These are phyloP conservation scores for Quercus variabilis DNA, from an alignment of 306 rosid genomes.

Conservation along the genomic window DNA sequence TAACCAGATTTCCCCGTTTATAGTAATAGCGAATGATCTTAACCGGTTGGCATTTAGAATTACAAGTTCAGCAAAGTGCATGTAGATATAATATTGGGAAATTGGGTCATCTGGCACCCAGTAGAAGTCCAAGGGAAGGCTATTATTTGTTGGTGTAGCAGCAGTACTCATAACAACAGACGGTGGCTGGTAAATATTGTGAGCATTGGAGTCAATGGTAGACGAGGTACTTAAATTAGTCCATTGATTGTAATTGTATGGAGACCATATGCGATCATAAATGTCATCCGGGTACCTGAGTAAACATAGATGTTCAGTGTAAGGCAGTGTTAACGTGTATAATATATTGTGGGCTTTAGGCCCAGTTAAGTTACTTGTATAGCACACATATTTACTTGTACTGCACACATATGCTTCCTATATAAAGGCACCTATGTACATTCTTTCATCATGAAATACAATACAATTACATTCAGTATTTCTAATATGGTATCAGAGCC, in stretches of 20 bases:
- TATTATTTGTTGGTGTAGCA: background rate
- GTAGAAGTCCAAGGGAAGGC: background rate
- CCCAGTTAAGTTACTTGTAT: too few relatives aligned
- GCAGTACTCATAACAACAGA: constrained; percentile 38
- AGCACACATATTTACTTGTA: too few relatives aligned
- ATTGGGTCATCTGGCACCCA: background rate
- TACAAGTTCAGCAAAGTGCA: background rate
- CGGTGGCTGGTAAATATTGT: background rate
- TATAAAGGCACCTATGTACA: too few relatives aligned
- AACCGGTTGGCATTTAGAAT: constrained; percentile 19
- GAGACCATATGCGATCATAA: constrained; percentile 43
- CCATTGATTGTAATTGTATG: constrained; percentile 10
- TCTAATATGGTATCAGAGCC: too few relatives aligned
- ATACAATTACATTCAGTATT: too few relatives aligned
- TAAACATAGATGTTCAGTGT: background rate
- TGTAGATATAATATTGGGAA: constrained; percentile 14
- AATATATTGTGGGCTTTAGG: too few relatives aligned
- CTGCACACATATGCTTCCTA: too few relatives aligned
- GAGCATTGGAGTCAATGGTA: background rate
- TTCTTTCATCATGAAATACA: too few relatives aligned
- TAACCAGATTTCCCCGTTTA: constrained; percentile 27
- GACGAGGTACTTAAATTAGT: constrained; percentile 2
- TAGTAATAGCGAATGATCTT: constrained; percentile 34
- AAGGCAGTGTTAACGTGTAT: too few relatives aligned
- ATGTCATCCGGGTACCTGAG: constrained; percentile 39